Base-by-base conservation (phyloP, 139 green algal genomes). In the Pleodorina starrii region DNA sequence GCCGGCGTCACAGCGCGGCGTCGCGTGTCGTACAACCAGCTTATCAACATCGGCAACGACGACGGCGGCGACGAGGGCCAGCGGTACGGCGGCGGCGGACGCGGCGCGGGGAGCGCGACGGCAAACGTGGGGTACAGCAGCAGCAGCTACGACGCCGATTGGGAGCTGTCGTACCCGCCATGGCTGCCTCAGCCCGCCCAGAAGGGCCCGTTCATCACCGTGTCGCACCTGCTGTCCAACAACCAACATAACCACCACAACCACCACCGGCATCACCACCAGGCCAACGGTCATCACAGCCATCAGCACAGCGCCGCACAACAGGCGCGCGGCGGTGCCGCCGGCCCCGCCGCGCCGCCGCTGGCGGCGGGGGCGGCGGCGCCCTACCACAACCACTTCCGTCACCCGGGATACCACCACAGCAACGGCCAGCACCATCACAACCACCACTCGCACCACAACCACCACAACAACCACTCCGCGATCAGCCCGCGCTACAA, bases 131-230 rank as follows among this genome's bases (percentile, higher is more conserved):
- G 68, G 16, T 76, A 76, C 68, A 76, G 32, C 79, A 32, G 32
- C 79, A 59, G 51, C 16, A n/a, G 21, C 2, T 86, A 86, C 79
- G 81, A 87, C 10, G 29, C 43, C 1, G 82, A 79, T 17, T 88
- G 82, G 82, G 82, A 88, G 7, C 35, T 71, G 32, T 80, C 32
- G 25, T 88, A 88, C 60, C 82, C 82, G 35, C 66, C 82, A 5
- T 88, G 82, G 82, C 82, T 88, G 60, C 82, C 82, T 1, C 44
- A 88, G 68, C 82, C 82, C 0, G 66, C 44, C 3, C 63, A 80
- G 23, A 88, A 79, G 82, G 82, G 66, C 17, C 63, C 82, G 14
- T 88, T 88, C 82, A 88, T 88, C 44, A 88, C 82, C 43, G 60
- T 77, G 19, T 87, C 76, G 32, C 76, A 69, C 1, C 42, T 57